A percentile compares a stretch with the other conserved stretches of the same genome.
Evolutionary conservation across 2,329 filamentous ascomycete species (phyloP).

Genomic region (Cladorrhinum sp.): DNA sequence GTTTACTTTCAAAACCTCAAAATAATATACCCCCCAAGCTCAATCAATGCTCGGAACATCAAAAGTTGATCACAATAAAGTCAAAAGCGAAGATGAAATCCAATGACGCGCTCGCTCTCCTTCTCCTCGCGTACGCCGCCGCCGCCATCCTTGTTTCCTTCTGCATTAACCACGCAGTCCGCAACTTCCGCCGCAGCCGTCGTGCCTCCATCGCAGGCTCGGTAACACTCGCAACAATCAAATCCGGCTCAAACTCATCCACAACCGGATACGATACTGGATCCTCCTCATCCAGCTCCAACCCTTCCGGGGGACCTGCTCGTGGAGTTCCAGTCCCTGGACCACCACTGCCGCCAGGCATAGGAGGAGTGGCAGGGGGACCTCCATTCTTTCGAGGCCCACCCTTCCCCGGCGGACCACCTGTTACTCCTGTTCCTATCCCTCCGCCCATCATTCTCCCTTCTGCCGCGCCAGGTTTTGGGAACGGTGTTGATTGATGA

Average conservation of each 20-base stretch:
- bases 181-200: constrained; percentile 6
- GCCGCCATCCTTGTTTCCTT: constrained; percentile 6
- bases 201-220: not conserved
- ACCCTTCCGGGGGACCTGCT: not conserved
- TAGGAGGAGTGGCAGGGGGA: not conserved
- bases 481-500: not conserved
- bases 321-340: not conserved
- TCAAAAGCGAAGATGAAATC: constrained; percentile 8
- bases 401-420: not conserved
- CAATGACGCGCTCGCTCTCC: constrained; percentile 17
- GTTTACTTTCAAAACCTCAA: not conserved
- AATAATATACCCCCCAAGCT: no score
- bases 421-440: not conserved
- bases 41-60: no score
- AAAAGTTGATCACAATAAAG: not conserved
- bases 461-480: not conserved
- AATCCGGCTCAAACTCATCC: not conserved
- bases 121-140: constrained; percentile 11
- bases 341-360: not conserved
- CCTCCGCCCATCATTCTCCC: not conserved
- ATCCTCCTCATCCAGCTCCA: not conserved
- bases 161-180: constrained; percentile 10
- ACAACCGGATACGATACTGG: not conserved
- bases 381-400: not conserved
- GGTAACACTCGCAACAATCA: not conserved